Evolutionary conservation across 768 basidiomycete species (phyloP).

Genomic region (Porpolomopsis calyptriformis): DNA sequence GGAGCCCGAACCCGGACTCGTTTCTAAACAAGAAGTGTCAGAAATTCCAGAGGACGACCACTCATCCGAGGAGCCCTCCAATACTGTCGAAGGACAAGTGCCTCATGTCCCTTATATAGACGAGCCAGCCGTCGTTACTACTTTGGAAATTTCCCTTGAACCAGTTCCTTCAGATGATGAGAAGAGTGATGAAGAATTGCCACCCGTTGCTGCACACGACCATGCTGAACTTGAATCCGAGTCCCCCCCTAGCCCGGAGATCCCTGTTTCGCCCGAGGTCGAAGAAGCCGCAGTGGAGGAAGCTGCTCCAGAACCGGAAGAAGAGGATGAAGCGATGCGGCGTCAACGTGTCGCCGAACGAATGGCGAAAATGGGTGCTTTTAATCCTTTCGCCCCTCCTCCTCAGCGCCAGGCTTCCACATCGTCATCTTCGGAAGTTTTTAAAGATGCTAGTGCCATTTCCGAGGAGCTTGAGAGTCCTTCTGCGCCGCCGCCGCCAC

Average conservation of each 20-base stretch:
- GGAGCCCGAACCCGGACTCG: too few species aligned
- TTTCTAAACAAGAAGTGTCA: background rate
- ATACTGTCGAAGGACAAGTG: background rate
- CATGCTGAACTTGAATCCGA: constrained; percentile 8
- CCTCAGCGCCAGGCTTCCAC: constrained; percentile 17
- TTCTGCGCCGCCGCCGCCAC: too few species aligned
- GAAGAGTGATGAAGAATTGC: background rate
- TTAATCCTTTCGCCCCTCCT: constrained; percentile 41
- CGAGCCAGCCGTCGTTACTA: background rate
- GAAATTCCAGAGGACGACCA: background rate
- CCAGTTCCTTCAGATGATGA: background rate
- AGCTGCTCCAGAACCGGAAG: constrained; percentile 16
- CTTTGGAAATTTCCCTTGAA: background rate
- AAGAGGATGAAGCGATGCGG: constrained; percentile 44
- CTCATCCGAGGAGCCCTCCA: background rate
- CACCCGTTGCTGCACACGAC: background rate
- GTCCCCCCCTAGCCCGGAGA: background rate
- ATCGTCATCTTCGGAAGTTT: background rate
- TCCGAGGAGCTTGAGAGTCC: background rate
- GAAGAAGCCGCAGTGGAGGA: background rate
- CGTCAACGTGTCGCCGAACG: constrained; percentile 49
- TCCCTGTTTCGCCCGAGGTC: background rate
- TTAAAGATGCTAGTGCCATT: background rate
- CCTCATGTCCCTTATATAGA: background rate
- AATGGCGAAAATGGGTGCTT: constrained; percentile 41